These are phyloP conservation scores for Talaromyces proteolyticus DNA, from an alignment of 495 filamentous ascomycete species.

Conservation along the genomic window DNA sequence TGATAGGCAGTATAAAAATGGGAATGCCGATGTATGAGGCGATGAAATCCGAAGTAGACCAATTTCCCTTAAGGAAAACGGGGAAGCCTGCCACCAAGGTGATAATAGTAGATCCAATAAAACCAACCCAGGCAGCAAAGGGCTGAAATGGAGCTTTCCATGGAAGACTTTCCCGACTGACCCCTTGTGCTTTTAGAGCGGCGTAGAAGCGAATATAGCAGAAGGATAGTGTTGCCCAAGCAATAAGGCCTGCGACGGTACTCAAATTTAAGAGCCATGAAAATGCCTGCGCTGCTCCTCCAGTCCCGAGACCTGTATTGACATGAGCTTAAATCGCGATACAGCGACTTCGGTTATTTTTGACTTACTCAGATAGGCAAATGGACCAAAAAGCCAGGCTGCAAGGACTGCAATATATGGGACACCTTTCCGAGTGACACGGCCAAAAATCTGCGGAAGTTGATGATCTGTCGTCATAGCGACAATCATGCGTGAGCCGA, in stretches of 20 bases:
- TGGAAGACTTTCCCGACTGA: constrained; percentile 49
- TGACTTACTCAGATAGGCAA: constrained; percentile 79
- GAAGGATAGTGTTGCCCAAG: constrained; percentile 54
- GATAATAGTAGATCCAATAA: constrained; percentile 59
- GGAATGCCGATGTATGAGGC: constrained; percentile 58
- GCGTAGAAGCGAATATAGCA: constrained; percentile 58
- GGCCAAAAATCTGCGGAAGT: constrained; percentile 52
- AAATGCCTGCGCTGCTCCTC: constrained; percentile 48
- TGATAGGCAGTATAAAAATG: constrained; percentile 52
- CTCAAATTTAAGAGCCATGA: constrained; percentile 55
- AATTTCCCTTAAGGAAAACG: constrained; percentile 46
- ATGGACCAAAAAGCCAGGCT: constrained; percentile 55
- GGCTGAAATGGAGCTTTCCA: constrained; percentile 55
- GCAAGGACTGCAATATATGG: constrained; percentile 28
- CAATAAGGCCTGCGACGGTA: constrained; percentile 62
- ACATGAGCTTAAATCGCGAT: no score
- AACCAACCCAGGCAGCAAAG: constrained; percentile 51
- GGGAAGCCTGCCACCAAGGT: constrained; percentile 64
- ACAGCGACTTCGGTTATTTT: no score
- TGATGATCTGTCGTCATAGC: constrained; percentile 59
- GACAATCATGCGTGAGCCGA: constrained; percentile 70
- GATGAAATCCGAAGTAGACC: constrained; percentile 39
- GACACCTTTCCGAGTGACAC: constrained; percentile 24
- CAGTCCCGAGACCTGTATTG: constrained; percentile 70
- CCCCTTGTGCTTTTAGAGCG: constrained; percentile 50